Percentiles rank a stretch among this genome's conserved stretches.
These are phyloP conservation scores for Wickerhamomyces bovis DNA, from an alignment of 805 yeast species.

Conservation along the genomic window DNA sequence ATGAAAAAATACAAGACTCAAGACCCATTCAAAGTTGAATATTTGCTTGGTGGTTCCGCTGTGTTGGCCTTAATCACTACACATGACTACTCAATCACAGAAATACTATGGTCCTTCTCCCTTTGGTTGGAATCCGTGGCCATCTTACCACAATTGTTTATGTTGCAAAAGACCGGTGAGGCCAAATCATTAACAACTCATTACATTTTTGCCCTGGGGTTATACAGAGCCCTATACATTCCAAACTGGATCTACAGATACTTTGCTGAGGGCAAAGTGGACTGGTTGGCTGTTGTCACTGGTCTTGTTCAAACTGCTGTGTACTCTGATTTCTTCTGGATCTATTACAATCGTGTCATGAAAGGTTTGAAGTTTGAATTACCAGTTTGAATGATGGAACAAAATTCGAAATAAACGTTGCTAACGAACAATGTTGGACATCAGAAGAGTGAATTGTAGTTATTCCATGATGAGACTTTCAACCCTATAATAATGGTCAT, in stretches of 20 bases:
- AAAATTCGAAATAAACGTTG: not conserved
- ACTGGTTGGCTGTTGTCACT: constrained; percentile 64
- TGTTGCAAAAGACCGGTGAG: constrained; percentile 84
- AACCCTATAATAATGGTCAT: no score
- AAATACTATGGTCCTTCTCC: constrained; percentile 80
- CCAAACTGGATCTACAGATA: constrained; percentile 95
- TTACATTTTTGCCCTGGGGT: constrained; percentile 89
- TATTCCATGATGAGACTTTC: no score
- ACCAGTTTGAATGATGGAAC: constrained; percentile 32
- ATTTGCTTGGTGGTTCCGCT: constrained; percentile 58
- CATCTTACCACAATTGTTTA: constrained; percentile 85
- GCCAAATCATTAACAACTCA: constrained; percentile 85
- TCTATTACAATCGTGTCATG: constrained; percentile 78
- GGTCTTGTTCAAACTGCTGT: constrained; percentile 82
- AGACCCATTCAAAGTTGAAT: constrained; percentile 71
- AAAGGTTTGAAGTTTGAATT: constrained; percentile 72
- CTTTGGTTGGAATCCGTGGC: constrained; percentile 92
- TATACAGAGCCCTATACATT: constrained; percentile 82
- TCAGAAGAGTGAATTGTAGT: no score
- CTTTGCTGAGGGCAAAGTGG: constrained; percentile 53
- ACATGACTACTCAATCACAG: constrained; percentile 53
- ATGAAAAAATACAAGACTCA: constrained; percentile 41
- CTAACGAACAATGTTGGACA: not conserved
- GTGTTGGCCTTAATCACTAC: constrained; percentile 60
- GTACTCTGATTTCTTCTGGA: constrained; percentile 93